These are phyloP conservation scores for Starmera dryadoides DNA, from an alignment of 805 yeast genomes.

Conservation along the genomic window DNA sequence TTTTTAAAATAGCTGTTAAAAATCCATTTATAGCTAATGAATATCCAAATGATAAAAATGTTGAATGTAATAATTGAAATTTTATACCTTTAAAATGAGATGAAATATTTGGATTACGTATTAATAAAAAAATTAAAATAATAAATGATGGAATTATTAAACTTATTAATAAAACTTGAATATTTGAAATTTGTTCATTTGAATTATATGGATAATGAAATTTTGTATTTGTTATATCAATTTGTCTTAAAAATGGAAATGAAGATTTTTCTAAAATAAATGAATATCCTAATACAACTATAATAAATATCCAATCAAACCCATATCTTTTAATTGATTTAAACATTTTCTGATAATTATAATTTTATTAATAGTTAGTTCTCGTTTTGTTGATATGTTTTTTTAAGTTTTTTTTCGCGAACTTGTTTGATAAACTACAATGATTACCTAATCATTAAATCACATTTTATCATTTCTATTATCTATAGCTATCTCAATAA, in stretches of 20 bases:
- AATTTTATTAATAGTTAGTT: no score
- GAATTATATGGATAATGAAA: slow-evolving; percentile 23
- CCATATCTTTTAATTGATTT: background rate
- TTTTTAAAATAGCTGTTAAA: slow-evolving; percentile 44
- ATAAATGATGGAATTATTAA: slow-evolving; percentile 1
- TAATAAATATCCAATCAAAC: background rate
- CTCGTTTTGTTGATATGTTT: no score
- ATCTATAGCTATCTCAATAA: slow-evolving; percentile 1
- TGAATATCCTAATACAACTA: background rate
- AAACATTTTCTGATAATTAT: no score
- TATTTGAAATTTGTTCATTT: slow-evolving; percentile 4
- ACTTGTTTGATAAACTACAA: no score
- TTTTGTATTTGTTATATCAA: slow-evolving; percentile 21
- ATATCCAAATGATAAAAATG: slow-evolving; percentile 6
- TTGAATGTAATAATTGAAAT: slow-evolving; percentile 8
- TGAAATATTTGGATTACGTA: background rate
- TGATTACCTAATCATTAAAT: no score
- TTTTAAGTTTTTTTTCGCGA: no score
- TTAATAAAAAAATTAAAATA: background rate
- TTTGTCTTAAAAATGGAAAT: slow-evolving; percentile 24
- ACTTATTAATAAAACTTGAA: slow-evolving; percentile 4
- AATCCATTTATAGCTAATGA: slow-evolving; percentile 9
- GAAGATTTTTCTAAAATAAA: background rate
- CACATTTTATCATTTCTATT: no score
- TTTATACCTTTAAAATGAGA: background rate